Evolutionary conservation across 1,284 basidiomycete genomes (phyloP).

Genomic region (Ustilago loliicola): DNA sequence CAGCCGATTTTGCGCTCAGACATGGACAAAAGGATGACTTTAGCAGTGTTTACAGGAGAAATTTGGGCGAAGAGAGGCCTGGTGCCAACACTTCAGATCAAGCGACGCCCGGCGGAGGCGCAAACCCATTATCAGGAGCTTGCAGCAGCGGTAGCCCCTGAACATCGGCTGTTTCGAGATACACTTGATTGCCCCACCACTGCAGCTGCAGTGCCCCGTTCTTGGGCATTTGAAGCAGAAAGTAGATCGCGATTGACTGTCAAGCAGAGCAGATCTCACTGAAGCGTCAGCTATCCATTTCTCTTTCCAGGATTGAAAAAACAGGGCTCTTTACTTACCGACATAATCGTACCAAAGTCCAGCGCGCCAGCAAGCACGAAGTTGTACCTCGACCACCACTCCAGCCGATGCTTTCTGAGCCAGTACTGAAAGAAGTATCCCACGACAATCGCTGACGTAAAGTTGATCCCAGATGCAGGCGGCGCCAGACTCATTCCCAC

Average conservation of each 20-base stretch:
- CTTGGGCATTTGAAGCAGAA: slow-evolving; percentile 45
- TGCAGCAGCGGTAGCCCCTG: slow-evolving; percentile 17
- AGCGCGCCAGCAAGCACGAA: slow-evolving; percentile 70
- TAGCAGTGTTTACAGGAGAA: background rate
- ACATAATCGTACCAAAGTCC: slow-evolving; percentile 70
- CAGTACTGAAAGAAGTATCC: slow-evolving; percentile 72
- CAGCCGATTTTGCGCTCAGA: background rate
- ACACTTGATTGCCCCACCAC: slow-evolving; percentile 68
- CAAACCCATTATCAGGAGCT: slow-evolving; percentile 35
- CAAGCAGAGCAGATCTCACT: no score
- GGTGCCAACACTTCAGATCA: background rate
- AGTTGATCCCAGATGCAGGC: slow-evolving; percentile 69
- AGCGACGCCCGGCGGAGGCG: slow-evolving; percentile 29
- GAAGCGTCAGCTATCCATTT: no score
- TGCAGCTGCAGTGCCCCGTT: slow-evolving; percentile 34
- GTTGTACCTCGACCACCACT: slow-evolving; percentile 71
- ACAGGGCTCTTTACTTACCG: no score
- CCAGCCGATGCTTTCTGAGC: slow-evolving; percentile 62
- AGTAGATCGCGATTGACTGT: slow-evolving; percentile 47
- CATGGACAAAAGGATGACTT: background rate
- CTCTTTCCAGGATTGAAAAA: no score
- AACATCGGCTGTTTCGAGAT: slow-evolving; percentile 48
- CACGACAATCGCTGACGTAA: slow-evolving; percentile 71
- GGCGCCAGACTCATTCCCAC: slow-evolving; percentile 59
- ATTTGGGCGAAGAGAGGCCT: background rate